Evolutionary conservation across 2,329 filamentous ascomycete species (phyloP).

Genomic region (Onygena corvina): DNA sequence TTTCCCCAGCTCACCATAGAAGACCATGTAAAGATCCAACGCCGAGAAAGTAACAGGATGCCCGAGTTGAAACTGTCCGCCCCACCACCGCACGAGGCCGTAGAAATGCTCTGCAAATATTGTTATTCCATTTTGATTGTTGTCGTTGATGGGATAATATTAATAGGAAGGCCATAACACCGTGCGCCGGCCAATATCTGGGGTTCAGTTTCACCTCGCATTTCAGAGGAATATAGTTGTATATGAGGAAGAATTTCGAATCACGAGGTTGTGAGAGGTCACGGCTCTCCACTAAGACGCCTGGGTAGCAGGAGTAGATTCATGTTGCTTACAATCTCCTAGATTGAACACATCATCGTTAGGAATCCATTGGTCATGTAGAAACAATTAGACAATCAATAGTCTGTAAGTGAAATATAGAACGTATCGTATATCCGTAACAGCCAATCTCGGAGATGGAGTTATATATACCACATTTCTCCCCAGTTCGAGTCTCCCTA

Average conservation of each 20-base stretch:
- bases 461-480: conserved; percentile 18
- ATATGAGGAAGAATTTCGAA: background rate
- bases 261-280: background rate
- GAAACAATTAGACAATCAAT: background rate
- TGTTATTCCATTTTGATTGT: background rate
- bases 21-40: conserved; percentile 1
- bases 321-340: conserved; percentile 1
- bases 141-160: background rate
- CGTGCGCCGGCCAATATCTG: background rate
- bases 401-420: background rate
- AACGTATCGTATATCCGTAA: background rate
- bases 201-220: background rate
- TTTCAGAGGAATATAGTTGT: background rate
- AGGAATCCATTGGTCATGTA: background rate
- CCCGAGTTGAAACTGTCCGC: background rate
- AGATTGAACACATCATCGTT: background rate
- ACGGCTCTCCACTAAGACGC: background rate
- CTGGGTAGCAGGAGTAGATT: background rate
- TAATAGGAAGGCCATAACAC: background rate
- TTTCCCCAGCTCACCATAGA: background rate
- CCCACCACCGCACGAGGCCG: background rate
- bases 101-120: no score
- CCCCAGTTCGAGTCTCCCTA: conserved; percentile 18
- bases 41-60: conserved; percentile 3
- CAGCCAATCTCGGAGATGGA: background rate